Conservation (phyloP, 2,329 filamentous ascomycete genomes). For the Purpureocillium lavendulum region DNA sequence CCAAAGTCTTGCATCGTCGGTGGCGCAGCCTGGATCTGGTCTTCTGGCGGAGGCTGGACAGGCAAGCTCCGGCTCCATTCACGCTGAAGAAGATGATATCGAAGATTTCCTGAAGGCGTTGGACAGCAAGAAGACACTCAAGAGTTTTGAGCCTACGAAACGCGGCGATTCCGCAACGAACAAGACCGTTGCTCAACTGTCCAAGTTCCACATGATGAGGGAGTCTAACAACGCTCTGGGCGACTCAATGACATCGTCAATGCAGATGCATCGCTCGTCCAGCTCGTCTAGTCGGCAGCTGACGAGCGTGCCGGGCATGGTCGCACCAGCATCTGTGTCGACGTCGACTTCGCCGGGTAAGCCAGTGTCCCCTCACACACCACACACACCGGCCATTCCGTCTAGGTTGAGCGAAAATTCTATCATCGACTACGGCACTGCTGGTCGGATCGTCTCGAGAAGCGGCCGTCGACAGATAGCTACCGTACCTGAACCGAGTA, state of each 20-base stretch:
- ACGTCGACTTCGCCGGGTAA: slow-evolving; percentile 85
- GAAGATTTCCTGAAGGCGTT: slow-evolving; percentile 86
- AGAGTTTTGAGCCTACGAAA: slow-evolving; percentile 63
- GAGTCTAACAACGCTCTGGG: slow-evolving; percentile 84
- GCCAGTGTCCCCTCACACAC: slow-evolving; percentile 80
- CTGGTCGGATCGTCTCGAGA: slow-evolving; percentile 21
- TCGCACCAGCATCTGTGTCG: slow-evolving; percentile 68
- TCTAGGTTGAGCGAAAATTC: slow-evolving; percentile 90
- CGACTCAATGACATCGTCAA: slow-evolving; percentile 87
- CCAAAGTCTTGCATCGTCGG: slow-evolving; percentile 63
- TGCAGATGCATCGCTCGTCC: slow-evolving; percentile 75
- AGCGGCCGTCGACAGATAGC: slow-evolving; percentile 15
- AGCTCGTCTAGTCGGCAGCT: slow-evolving; percentile 59
- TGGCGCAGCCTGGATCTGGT: slow-evolving; percentile 67
- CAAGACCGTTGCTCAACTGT: slow-evolving; percentile 69
- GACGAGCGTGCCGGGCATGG: slow-evolving; percentile 54
- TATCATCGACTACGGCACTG: slow-evolving; percentile 38
- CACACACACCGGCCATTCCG: slow-evolving; percentile 87
- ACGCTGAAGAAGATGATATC: slow-evolving; percentile 83
- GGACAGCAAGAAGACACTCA: slow-evolving; percentile 79
- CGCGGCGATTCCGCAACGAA: slow-evolving; percentile 63
- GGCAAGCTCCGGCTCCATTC: slow-evolving; percentile 57
- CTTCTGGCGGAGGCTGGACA: slow-evolving; percentile 64
- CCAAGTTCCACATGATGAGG: slow-evolving; percentile 79
- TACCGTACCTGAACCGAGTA: slow-evolving; percentile 20